These are phyloP conservation scores for Pleurotus salmoneostramineus DNA, from an alignment of 768 basidiomycete species.

Conservation along the genomic window DNA sequence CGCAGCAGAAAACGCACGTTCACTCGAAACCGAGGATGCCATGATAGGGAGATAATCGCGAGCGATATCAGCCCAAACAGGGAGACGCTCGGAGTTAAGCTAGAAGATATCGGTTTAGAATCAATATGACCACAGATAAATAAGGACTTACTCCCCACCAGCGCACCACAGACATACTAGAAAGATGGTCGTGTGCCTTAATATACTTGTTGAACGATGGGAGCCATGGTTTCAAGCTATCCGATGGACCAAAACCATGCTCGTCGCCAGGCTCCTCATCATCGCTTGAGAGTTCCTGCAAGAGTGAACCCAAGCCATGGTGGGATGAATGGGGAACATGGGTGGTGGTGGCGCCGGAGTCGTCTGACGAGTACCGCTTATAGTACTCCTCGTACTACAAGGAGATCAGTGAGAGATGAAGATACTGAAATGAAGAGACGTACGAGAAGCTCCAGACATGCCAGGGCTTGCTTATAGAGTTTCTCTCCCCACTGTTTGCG, in stretches of 20 bases:
- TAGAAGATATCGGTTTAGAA: conserved; percentile 1
- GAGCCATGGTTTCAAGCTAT: conserved; percentile 12
- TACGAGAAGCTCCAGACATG: conserved; percentile 15
- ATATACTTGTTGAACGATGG: conserved; percentile 21
- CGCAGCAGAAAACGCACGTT: conserved; percentile 34
- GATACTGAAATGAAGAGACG: not conserved
- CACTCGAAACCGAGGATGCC: conserved; percentile 34
- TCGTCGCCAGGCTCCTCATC: conserved; percentile 10
- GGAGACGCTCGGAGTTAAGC: conserved; percentile 22
- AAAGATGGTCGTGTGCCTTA: conserved; percentile 5
- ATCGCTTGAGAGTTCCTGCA: not conserved
- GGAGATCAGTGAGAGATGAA: not conserved
- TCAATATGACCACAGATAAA: not conserved
- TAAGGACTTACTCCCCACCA: conserved; percentile 31
- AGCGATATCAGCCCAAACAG: conserved; percentile 31
- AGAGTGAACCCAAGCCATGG: not conserved
- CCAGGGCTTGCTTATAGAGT: conserved; percentile 13
- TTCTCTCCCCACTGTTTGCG: conserved; percentile 20
- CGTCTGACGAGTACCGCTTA: not conserved
- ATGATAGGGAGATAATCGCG: conserved; percentile 33
- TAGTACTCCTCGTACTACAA: not conserved
- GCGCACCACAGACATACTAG: conserved; percentile 16
- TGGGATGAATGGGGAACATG: too few species aligned
- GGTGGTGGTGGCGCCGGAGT: too few species aligned
- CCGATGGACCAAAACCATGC: not conserved